phyloP scores from a whole-genome alignment of 495 filamentous ascomycete species.

The Xylaria scruposa region DNA sequence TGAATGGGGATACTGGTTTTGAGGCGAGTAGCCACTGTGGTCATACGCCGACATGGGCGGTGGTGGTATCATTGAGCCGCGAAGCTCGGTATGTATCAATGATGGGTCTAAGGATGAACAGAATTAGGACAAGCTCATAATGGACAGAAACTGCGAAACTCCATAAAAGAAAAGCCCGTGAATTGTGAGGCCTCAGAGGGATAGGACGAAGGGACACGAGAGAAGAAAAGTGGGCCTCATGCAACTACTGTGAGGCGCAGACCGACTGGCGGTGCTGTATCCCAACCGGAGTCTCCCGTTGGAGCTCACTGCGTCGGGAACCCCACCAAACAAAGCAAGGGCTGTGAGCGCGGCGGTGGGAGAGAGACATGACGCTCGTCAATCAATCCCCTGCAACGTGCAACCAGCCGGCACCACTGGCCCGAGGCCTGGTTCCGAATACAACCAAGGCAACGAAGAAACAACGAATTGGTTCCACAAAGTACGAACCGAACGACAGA shows the following conservation, averaged over 20 bases:
- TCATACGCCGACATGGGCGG: constrained; percentile 51
- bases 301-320: constrained; percentile 25
- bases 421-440: constrained; percentile 23
- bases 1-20: constrained; percentile 51
- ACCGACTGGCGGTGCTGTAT: constrained; percentile 37
- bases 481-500: neutral
- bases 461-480: neutral
- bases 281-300: constrained; percentile 38
- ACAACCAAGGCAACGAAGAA: constrained; percentile 7
- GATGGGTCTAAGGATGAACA: constrained; percentile 49
- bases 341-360: constrained; percentile 27
- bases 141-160: constrained; percentile 30
- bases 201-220: constrained; percentile 3
- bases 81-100: constrained; percentile 56
- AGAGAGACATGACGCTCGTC: constrained; percentile 27
- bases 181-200: constrained; percentile 61
- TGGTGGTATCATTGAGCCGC: constrained; percentile 48
- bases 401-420: constrained; percentile 30
- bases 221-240: constrained; percentile 52
- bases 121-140: constrained; percentile 42
- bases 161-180: constrained; percentile 64
- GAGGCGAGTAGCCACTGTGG: constrained; percentile 45
- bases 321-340: constrained; percentile 7
- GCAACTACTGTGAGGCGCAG: constrained; percentile 60
- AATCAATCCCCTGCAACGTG: constrained; percentile 20